Conservation (phyloP, 73 alveolate genomes). For the Paramecium tetraurelia region DNA sequence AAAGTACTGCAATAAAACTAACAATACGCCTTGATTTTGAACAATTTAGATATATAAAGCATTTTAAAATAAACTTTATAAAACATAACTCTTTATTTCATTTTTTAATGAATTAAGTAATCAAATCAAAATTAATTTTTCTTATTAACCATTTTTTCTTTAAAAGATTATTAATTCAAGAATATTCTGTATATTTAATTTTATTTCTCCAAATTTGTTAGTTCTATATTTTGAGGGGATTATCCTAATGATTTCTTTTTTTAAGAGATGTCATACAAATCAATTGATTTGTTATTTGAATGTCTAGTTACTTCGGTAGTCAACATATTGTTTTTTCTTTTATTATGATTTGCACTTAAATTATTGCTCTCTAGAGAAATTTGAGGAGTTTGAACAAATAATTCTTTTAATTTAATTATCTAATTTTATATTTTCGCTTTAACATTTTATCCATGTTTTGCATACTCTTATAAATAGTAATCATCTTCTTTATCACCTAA, state of each 20-base stretch:
- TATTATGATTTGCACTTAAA: background rate
- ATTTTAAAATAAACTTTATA: too few relatives aligned
- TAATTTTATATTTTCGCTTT: background rate
- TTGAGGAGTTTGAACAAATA: background rate
- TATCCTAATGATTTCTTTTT: background rate
- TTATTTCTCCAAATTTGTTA: background rate
- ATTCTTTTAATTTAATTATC: background rate
- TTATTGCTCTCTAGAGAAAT: background rate
- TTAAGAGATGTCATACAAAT: background rate
- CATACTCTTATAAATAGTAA: background rate
- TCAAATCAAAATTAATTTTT: background rate
- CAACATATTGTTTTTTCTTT: background rate
- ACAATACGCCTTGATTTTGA: background rate
- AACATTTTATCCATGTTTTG: background rate
- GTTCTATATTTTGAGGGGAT: background rate
- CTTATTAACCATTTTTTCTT: background rate
- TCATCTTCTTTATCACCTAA: conserved; percentile 36
- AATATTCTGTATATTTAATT: background rate
- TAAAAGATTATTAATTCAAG: background rate
- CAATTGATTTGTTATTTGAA: background rate
- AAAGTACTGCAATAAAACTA: background rate
- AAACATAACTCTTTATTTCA: too few relatives aligned
- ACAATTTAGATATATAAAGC: too few relatives aligned
- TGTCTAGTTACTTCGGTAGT: background rate
- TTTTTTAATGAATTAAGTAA: background rate